phyloP scores from a whole-genome alignment of 306 rosid genomes.

The Rosa lucieae region DNA sequence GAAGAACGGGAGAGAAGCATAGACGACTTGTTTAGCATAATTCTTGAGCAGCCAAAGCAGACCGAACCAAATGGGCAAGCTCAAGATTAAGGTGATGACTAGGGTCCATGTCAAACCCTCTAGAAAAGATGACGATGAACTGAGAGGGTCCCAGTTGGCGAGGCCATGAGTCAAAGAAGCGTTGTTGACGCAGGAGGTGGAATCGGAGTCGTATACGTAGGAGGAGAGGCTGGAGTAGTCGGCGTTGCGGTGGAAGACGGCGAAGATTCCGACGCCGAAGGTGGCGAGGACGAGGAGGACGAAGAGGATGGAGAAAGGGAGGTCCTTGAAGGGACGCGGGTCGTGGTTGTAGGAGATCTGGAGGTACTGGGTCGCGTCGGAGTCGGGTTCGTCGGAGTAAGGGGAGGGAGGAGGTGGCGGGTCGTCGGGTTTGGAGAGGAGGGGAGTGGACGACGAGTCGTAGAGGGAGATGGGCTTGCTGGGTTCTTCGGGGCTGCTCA shows the following conservation, averaged over 20 bases:
- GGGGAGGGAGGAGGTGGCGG: slow-evolving; percentile 31
- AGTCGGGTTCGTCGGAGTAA: slow-evolving; percentile 32
- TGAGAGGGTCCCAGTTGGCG: slow-evolving; percentile 16
- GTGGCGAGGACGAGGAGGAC: slow-evolving; percentile 60
- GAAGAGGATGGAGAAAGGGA: slow-evolving; percentile 68
- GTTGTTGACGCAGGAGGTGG: slow-evolving; percentile 54
- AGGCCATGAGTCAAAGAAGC: not conserved
- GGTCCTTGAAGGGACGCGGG: slow-evolving; percentile 68
- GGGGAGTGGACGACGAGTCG: slow-evolving; percentile 59
- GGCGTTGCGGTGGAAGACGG: slow-evolving; percentile 57
- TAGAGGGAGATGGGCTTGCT: slow-evolving; percentile 33
- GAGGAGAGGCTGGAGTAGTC: slow-evolving; percentile 48
- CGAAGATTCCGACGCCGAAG: slow-evolving; percentile 71
- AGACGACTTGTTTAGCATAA: slow-evolving; percentile 81
- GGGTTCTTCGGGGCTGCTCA: slow-evolving; percentile 55
- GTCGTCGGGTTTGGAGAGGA: slow-evolving; percentile 55
- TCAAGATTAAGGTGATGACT: slow-evolving; percentile 56
- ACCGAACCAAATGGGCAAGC: slow-evolving; percentile 59
- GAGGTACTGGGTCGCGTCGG: slow-evolving; percentile 60
- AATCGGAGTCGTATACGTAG: slow-evolving; percentile 43
- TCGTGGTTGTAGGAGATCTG: slow-evolving; percentile 74
- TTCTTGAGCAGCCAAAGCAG: slow-evolving; percentile 67
- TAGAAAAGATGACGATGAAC: slow-evolving; percentile 42
- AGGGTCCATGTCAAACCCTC: slow-evolving; percentile 70
- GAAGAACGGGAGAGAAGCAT: slow-evolving; percentile 66